Conservation (phyloP, 2,329 filamentous ascomycete species). For the Rasamsonia emersonii region DNA sequence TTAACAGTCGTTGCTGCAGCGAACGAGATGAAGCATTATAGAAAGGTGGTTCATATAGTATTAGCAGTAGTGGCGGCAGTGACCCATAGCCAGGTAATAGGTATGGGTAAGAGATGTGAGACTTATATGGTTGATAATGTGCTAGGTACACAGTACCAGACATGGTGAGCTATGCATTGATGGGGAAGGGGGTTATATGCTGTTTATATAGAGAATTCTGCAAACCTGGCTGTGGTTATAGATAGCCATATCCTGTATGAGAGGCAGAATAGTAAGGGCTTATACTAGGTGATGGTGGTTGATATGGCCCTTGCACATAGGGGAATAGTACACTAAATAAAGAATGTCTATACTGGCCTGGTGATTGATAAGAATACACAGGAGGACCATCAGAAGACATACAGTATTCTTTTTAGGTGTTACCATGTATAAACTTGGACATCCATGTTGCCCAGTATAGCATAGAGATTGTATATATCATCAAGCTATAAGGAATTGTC, state of each 20-base stretch:
- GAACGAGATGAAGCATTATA: too few relatives aligned
- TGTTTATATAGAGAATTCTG: slow-evolving; percentile 12
- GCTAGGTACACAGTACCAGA: slow-evolving; percentile 14
- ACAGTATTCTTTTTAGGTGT: slow-evolving; percentile 10
- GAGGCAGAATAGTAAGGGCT: slow-evolving; percentile 15
- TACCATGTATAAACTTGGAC: slow-evolving; percentile 10
- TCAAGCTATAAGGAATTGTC: too few relatives aligned
- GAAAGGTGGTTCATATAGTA: slow-evolving; percentile 9
- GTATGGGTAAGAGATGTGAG: slow-evolving; percentile 11
- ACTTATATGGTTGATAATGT: slow-evolving; percentile 13
- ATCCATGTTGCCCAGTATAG: slow-evolving; percentile 10
- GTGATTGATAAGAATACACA: slow-evolving; percentile 14
- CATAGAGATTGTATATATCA: too few relatives aligned
- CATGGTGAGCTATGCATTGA: slow-evolving; percentile 16
- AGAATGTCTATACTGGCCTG: slow-evolving; percentile 21
- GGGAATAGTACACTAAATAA: slow-evolving; percentile 24
- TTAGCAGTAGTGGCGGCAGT: slow-evolving; percentile 9
- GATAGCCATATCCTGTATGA: slow-evolving; percentile 14
- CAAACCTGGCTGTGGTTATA: slow-evolving; percentile 14
- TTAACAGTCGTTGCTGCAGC: too few relatives aligned
- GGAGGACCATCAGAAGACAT: slow-evolving; percentile 8
- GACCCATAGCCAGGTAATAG: slow-evolving; percentile 11
- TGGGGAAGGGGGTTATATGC: slow-evolving; percentile 11
- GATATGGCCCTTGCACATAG: slow-evolving; percentile 18
- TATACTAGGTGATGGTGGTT: slow-evolving; percentile 22